These are phyloP conservation scores for Triticum urartu DNA, from an alignment of 176 grass and related monocot genomes.

Conservation along the genomic window DNA sequence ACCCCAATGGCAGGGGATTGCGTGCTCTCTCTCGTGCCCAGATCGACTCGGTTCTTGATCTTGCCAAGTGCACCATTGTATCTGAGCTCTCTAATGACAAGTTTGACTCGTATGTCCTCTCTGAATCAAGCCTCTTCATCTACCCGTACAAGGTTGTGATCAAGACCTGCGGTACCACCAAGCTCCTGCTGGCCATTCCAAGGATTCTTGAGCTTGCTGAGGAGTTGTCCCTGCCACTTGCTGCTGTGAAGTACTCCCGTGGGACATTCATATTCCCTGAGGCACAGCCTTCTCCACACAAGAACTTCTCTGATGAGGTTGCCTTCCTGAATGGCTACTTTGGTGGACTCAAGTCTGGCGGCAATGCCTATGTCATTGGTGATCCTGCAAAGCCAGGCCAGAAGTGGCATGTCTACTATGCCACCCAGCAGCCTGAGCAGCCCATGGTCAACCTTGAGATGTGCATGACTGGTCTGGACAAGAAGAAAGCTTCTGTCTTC, in stretches of 20 bases:
- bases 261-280: slow-evolving; percentile 70
- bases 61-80: slow-evolving; percentile 60
- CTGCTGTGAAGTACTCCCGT: slow-evolving; percentile 72
- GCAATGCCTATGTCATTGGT: slow-evolving; percentile 70
- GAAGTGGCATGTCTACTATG: slow-evolving; percentile 78
- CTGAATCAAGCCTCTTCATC: slow-evolving; percentile 64
- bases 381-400: slow-evolving; percentile 54
- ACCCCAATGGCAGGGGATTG: slow-evolving; percentile 49
- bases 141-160: slow-evolving; percentile 59
- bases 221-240: slow-evolving; percentile 59
- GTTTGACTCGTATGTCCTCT: slow-evolving; percentile 60
- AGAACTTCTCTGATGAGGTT: slow-evolving; percentile 77
- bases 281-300: slow-evolving; percentile 69
- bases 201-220: slow-evolving; percentile 72
- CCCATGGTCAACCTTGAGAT: slow-evolving; percentile 72
- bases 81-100: slow-evolving; percentile 46
- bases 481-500: slow-evolving; percentile 62
- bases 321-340: slow-evolving; percentile 51
- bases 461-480: slow-evolving; percentile 78
- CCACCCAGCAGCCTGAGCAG: slow-evolving; percentile 55
- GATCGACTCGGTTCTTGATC: slow-evolving; percentile 58
- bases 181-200: slow-evolving; percentile 50
- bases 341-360: slow-evolving; percentile 54
- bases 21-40: slow-evolving; percentile 43
- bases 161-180: slow-evolving; percentile 73